phyloP scores from a whole-genome alignment of 2,329 filamentous ascomycete species.

The Hymenoscyphus salicellus region DNA sequence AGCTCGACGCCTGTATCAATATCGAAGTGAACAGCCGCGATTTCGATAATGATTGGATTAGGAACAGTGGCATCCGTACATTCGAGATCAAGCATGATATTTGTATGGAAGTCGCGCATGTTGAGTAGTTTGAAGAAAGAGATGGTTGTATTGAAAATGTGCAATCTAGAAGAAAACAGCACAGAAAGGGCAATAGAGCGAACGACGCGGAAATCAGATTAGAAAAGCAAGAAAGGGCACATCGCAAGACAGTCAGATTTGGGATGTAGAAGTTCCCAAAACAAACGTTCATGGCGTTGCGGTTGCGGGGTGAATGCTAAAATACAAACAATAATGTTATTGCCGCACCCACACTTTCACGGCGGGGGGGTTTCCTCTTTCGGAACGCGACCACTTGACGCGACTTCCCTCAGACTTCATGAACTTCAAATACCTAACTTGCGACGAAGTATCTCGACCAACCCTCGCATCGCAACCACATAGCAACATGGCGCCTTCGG shows the following conservation, averaged over 20 bases:
- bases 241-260: no score
- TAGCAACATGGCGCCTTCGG: conserved; percentile 13
- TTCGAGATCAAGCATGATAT: conserved; percentile 28
- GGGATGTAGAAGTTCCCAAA: no score
- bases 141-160: neutral
- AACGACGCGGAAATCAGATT: no score
- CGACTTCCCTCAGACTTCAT: conserved; percentile 7
- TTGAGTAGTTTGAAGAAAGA: conserved; percentile 1
- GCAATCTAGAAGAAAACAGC: neutral
- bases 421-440: neutral
- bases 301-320: no score
- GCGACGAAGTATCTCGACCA: conserved; percentile 3
- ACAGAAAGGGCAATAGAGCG: neutral
- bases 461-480: neutral
- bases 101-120: conserved; percentile 17
- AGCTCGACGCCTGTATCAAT: conserved; percentile 20
- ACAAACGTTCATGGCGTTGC: no score
- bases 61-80: conserved; percentile 7
- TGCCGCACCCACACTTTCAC: no score
- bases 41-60: conserved; percentile 21
- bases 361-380: neutral
- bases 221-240: no score
- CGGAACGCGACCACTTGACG: conserved; percentile 5
- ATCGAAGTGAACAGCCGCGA: conserved; percentile 23
- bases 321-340: no score